These are phyloP conservation scores for Globisporangium okanoganense DNA, from an alignment of 352 stramenopile genomes.

Conservation along the genomic window DNA sequence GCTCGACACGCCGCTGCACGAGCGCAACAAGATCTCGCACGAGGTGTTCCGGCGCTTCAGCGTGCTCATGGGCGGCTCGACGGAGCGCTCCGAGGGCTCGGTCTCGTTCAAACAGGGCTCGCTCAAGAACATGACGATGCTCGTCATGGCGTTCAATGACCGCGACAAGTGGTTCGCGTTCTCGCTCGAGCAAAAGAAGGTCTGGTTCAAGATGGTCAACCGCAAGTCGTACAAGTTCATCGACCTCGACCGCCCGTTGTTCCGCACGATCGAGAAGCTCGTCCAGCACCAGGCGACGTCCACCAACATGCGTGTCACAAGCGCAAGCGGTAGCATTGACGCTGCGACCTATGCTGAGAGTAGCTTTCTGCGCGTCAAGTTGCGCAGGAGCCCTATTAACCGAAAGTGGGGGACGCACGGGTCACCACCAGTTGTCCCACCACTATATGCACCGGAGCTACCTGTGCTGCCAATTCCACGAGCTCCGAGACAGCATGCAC, in stretches of 20 bases:
- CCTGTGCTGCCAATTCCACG: not conserved
- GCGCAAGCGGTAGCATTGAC: not conserved
- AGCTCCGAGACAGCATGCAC: not conserved
- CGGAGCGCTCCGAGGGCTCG: constrained; percentile 9
- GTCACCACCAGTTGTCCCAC: not conserved
- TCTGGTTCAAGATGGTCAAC: constrained; percentile 19
- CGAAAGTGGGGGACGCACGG: not conserved
- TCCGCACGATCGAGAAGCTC: constrained; percentile 6
- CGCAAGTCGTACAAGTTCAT: constrained; percentile 17
- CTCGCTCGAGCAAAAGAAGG: constrained; percentile 14
- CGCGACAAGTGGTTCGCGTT: constrained; percentile 14
- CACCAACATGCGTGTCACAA: constrained; percentile 14
- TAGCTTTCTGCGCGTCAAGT: not conserved
- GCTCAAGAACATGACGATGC: constrained; percentile 15
- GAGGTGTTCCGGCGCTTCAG: constrained; percentile 15
- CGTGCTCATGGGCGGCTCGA: constrained; percentile 3
- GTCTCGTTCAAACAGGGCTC: constrained; percentile 16
- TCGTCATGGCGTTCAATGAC: constrained; percentile 16
- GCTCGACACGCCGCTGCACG: constrained; percentile 9
- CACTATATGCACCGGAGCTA: not conserved
- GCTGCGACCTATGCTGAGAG: not conserved
- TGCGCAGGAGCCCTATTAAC: not conserved
- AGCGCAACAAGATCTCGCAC: constrained; percentile 16
- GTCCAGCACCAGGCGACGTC: constrained; percentile 8
- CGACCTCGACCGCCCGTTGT: constrained; percentile 12